Percentiles rank a stretch among this genome's conserved stretches.
Evolutionary conservation across 306 rosid genomes (phyloP).

Genomic region (Alnus rubra): DNA sequence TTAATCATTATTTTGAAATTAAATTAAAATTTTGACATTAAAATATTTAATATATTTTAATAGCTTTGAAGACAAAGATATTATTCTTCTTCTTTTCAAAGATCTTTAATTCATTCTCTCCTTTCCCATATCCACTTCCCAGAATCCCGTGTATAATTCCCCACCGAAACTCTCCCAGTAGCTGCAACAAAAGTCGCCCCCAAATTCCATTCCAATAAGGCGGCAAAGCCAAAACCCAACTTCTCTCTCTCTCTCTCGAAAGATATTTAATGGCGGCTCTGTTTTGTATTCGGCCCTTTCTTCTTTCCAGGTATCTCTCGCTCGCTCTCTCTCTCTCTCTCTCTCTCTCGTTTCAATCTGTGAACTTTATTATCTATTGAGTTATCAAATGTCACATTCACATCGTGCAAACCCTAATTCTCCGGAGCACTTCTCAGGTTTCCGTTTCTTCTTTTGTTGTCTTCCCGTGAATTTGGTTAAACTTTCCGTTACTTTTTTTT

Average conservation of each 20-base stretch:
- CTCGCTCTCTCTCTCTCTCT: too few relatives aligned
- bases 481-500: not conserved
- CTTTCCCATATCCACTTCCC: not conserved
- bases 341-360: too few relatives aligned
- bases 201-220: constrained; percentile 30
- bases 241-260: not conserved
- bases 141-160: not conserved
- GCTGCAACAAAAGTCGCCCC: not conserved
- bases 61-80: too few relatives aligned
- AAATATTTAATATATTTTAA: too few relatives aligned
- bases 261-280: constrained; percentile 28
- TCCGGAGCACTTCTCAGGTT: not conserved
- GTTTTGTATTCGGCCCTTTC: constrained; percentile 27
- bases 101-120: too few relatives aligned
- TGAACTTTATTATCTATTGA: not conserved
- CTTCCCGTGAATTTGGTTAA: not conserved
- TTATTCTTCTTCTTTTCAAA: too few relatives aligned
- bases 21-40: too few relatives aligned
- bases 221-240: constrained; percentile 17
- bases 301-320: constrained; percentile 26
- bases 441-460: not conserved
- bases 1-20: too few relatives aligned
- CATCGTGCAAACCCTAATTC: constrained; percentile 30
- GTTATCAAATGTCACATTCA: not conserved
- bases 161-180: not conserved